Conservation (phyloP, 2,329 filamentous ascomycete genomes). For the Xylariaceae sp. region DNA sequence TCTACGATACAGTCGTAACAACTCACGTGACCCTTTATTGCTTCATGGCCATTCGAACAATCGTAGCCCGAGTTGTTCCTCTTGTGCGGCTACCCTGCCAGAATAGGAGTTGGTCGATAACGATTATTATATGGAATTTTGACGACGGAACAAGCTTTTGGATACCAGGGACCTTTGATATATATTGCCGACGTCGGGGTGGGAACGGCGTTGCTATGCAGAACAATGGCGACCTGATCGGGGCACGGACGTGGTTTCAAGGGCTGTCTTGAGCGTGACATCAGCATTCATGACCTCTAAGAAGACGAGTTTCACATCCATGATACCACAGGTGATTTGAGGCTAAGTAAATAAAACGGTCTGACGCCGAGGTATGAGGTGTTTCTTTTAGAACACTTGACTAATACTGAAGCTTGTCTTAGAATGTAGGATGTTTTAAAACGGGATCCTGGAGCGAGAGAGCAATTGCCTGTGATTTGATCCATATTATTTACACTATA, state of each 20-base stretch:
- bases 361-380: slow-evolving; percentile 13
- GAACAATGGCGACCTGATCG: slow-evolving; percentile 4
- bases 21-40: slow-evolving; percentile 18
- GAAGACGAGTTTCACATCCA: slow-evolving; percentile 14
- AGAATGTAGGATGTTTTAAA: too few species aligned
- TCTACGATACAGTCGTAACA: slow-evolving; percentile 12
- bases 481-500: too few species aligned
- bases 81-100: slow-evolving; percentile 14
- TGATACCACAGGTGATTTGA: slow-evolving; percentile 15
- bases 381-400: slow-evolving; percentile 13
- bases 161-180: slow-evolving; percentile 17
- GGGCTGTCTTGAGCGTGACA: slow-evolving; percentile 1
- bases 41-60: slow-evolving; percentile 16
- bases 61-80: slow-evolving; percentile 10
- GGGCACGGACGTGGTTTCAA: slow-evolving; percentile 5
- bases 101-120: slow-evolving; percentile 11
- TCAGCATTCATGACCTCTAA: slow-evolving; percentile 6
- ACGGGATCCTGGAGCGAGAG: too few species aligned
- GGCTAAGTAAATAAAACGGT: slow-evolving; percentile 14
- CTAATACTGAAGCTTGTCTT: too few species aligned
- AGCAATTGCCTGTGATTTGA: too few species aligned
- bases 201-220: slow-evolving; percentile 4
- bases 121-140: slow-evolving; percentile 14
- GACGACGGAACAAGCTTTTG: slow-evolving; percentile 14
- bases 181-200: slow-evolving; percentile 11